These are phyloP conservation scores for Waltiozyma sp. DNA, from an alignment of 1,139 yeast genomes.

Conservation along the genomic window DNA sequence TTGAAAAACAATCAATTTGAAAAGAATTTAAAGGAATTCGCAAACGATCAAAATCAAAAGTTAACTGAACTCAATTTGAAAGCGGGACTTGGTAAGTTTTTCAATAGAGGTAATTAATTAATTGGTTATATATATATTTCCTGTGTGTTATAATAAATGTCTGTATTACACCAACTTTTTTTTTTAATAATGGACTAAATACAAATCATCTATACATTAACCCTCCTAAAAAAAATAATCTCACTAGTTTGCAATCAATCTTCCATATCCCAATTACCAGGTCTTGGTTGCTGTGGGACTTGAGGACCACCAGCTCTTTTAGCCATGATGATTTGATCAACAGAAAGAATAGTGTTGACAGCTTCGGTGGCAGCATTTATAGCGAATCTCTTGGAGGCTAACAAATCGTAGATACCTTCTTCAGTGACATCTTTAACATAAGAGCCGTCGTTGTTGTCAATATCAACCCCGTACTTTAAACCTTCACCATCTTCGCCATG, in stretches of 20 bases:
- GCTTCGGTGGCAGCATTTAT: conserved; percentile 93
- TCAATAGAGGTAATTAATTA: conserved; percentile 22
- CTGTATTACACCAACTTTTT: too few relatives aligned
- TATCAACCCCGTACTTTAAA: conserved; percentile 55
- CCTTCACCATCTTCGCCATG: conserved; percentile 40
- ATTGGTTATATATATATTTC: neutral
- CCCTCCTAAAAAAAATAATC: too few relatives aligned
- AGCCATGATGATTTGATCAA: conserved; percentile 88
- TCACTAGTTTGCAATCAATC: conserved; percentile 31
- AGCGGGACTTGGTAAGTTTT: conserved; percentile 35
- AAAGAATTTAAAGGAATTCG: conserved; percentile 42
- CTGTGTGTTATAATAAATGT: too few relatives aligned
- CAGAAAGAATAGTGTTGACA: conserved; percentile 79
- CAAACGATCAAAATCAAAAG: conserved; percentile 38
- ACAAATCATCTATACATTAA: too few relatives aligned
- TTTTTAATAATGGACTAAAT: conserved; percentile 7
- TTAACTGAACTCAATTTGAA: conserved; percentile 44
- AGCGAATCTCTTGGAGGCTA: conserved; percentile 75
- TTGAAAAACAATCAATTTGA: conserved; percentile 41
- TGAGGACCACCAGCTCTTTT: conserved; percentile 89
- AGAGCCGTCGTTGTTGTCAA: conserved; percentile 51
- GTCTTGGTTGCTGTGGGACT: conserved; percentile 74
- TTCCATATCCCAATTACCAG: conserved; percentile 96
- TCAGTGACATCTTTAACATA: conserved; percentile 65
- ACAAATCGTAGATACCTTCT: conserved; percentile 67